Conservation (phyloP, 176 grass and related monocot genomes). For the Typha latifolia region DNA sequence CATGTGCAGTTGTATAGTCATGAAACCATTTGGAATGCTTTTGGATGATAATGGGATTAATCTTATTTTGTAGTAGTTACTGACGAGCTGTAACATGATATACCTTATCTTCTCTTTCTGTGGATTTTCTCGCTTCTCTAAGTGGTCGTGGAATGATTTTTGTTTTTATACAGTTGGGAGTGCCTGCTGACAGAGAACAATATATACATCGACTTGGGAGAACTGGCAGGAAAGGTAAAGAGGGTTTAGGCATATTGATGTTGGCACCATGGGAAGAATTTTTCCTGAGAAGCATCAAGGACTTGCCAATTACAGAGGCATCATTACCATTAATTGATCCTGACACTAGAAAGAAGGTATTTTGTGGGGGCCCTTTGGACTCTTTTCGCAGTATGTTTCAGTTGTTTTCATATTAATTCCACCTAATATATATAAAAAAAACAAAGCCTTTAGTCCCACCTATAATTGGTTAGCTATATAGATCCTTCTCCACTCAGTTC, state of each 20-base stretch:
- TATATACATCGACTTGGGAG: slow-evolving; percentile 99
- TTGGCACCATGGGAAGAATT: slow-evolving; percentile 88
- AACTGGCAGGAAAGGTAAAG: slow-evolving; percentile 86
- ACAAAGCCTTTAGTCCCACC: no score
- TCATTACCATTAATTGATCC: slow-evolving; percentile 49
- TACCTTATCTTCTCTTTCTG: not conserved
- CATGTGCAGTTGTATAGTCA: no score
- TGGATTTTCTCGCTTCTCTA: not conserved
- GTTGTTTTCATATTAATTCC: not conserved
- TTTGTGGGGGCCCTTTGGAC: not conserved
- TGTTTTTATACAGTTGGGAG: slow-evolving; percentile 48
- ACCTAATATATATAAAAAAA: no score
- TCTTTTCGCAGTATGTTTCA: not conserved
- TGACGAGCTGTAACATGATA: not conserved
- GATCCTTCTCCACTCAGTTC: no score
- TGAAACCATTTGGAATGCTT: no score
- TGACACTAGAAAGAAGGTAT: slow-evolving; percentile 55
- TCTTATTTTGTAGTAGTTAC: no score
- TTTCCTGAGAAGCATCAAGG: slow-evolving; percentile 73
- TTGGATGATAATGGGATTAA: no score
- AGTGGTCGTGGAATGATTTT: not conserved
- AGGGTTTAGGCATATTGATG: slow-evolving; percentile 68
- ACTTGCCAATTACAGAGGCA: slow-evolving; percentile 72
- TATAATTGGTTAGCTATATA: no score
- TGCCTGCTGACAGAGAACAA: slow-evolving; percentile 82